Conservation (phyloP, 2,329 filamentous ascomycete genomes). For the Capronia epimyces region DNA sequence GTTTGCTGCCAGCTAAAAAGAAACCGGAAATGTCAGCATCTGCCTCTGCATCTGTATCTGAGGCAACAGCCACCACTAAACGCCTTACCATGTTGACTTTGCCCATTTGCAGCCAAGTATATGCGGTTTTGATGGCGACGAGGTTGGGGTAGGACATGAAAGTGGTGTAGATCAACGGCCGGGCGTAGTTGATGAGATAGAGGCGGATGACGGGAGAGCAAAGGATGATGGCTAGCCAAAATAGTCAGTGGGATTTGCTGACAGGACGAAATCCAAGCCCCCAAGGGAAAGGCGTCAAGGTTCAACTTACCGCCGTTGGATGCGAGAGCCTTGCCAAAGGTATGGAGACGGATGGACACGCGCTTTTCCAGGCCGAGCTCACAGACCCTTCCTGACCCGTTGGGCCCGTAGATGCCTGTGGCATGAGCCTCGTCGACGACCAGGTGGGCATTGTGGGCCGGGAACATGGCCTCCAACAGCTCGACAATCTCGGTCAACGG, state of each 20-base stretch:
- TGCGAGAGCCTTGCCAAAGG: slow-evolving; percentile 51
- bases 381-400: slow-evolving; percentile 48
- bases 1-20: slow-evolving; percentile 37
- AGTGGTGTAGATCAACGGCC: slow-evolving; percentile 70
- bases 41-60: slow-evolving; percentile 13
- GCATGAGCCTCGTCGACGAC: slow-evolving; percentile 55
- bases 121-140: slow-evolving; percentile 54
- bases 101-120: slow-evolving; percentile 52
- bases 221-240: slow-evolving; percentile 52
- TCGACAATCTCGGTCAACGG: slow-evolving; percentile 58
- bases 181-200: slow-evolving; percentile 70
- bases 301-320: slow-evolving; percentile 58
- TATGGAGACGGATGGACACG: slow-evolving; percentile 49
- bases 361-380: slow-evolving; percentile 47
- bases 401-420: slow-evolving; percentile 47
- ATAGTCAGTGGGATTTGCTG: slow-evolving; percentile 7
- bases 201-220: slow-evolving; percentile 55
- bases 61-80: slow-evolving; percentile 2
- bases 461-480: slow-evolving; percentile 52
- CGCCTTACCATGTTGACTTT: slow-evolving; percentile 42
- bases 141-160: slow-evolving; percentile 60
- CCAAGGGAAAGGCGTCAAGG: slow-evolving; percentile 5
- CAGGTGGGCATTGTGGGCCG: slow-evolving; percentile 52
- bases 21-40: neutral
- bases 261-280: neutral